Percentiles rank a stretch among this genome's conserved stretches.
Evolutionary conservation across 1,284 basidiomycete species (phyloP).

Genomic region (Cutaneotrichosporon arboriforme): DNA sequence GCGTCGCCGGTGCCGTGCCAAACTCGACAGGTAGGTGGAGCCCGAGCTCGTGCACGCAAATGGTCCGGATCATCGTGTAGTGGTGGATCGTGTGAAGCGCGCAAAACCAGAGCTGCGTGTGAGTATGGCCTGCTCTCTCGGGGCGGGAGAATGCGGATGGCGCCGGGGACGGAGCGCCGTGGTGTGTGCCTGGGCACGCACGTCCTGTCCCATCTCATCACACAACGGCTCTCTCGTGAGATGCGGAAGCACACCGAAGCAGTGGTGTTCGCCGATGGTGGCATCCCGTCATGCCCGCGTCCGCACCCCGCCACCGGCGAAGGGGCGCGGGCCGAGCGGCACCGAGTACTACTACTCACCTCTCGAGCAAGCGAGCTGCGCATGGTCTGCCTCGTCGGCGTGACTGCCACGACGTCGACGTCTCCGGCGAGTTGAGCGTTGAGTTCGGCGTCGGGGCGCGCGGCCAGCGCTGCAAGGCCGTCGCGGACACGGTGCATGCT

Average conservation of each 20-base stretch:
- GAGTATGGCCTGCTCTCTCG: too few relatives aligned
- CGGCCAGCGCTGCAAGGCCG: slow-evolving; percentile 25
- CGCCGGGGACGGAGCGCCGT: too few relatives aligned
- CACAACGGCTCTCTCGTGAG: too few relatives aligned
- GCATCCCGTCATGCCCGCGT: too few relatives aligned
- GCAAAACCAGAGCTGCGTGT: slow-evolving; percentile 41
- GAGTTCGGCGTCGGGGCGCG: slow-evolving; percentile 13
- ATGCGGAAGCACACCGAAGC: too few relatives aligned
- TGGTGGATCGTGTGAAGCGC: slow-evolving; percentile 45
- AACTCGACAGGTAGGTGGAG: slow-evolving; percentile 40
- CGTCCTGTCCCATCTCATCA: too few relatives aligned
- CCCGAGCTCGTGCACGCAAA: slow-evolving; percentile 45
- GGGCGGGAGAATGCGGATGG: not conserved
- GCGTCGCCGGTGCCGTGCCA: slow-evolving; percentile 43
- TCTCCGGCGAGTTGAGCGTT: slow-evolving; percentile 21
- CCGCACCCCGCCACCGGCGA: too few relatives aligned
- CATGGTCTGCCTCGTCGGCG: slow-evolving; percentile 38
- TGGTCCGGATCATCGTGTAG: slow-evolving; percentile 43
- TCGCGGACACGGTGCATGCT: slow-evolving; percentile 25
- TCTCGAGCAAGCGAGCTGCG: slow-evolving; percentile 36
- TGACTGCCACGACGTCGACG: slow-evolving; percentile 36
- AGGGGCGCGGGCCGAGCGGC: too few relatives aligned
- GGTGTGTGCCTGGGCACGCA: too few relatives aligned
- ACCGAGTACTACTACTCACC: too few relatives aligned
- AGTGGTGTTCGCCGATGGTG: too few relatives aligned